These are phyloP conservation scores for Penicillium ucsense DNA, from an alignment of 495 filamentous ascomycete genomes.

Conservation along the genomic window DNA sequence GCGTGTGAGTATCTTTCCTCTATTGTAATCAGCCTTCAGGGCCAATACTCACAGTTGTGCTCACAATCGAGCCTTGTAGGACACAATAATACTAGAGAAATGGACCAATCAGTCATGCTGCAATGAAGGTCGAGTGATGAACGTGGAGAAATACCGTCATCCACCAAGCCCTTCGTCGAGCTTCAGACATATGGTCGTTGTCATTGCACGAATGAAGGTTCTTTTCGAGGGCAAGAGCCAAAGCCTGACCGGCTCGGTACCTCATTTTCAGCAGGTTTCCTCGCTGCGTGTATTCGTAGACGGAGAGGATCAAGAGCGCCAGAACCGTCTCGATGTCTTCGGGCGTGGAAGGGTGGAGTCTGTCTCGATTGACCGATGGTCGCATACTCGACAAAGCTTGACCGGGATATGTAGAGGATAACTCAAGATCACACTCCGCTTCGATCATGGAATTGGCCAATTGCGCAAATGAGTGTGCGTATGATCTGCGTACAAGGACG, in stretches of 20 bases:
- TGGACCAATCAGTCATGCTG: conserved; percentile 3
- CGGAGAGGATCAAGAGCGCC: conserved; percentile 45
- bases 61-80: conserved; percentile 50
- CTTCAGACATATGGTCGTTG: conserved; percentile 43
- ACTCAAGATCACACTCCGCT: conserved; percentile 44
- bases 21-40: neutral
- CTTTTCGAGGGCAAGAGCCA: conserved; percentile 44
- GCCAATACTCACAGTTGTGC: conserved; percentile 40
- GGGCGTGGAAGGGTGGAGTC: conserved; percentile 42
- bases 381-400: conserved; percentile 40
- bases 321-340: conserved; percentile 46
- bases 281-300: conserved; percentile 52
- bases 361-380: conserved; percentile 31
- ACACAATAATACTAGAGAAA: conserved; percentile 44
- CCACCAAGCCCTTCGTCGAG: conserved; percentile 51
- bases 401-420: conserved; percentile 43
- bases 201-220: conserved; percentile 38
- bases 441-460: conserved; percentile 45
- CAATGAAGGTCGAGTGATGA: neutral
- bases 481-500: conserved; percentile 38
- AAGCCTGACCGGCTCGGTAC: conserved; percentile 46
- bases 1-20: neutral
- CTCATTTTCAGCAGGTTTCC: conserved; percentile 55
- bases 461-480: conserved; percentile 46
- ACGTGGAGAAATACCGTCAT: conserved; percentile 39